Evolutionary conservation across 2,329 filamentous ascomycete genomes (phyloP).

Genomic region (Trichophyton equinum): DNA sequence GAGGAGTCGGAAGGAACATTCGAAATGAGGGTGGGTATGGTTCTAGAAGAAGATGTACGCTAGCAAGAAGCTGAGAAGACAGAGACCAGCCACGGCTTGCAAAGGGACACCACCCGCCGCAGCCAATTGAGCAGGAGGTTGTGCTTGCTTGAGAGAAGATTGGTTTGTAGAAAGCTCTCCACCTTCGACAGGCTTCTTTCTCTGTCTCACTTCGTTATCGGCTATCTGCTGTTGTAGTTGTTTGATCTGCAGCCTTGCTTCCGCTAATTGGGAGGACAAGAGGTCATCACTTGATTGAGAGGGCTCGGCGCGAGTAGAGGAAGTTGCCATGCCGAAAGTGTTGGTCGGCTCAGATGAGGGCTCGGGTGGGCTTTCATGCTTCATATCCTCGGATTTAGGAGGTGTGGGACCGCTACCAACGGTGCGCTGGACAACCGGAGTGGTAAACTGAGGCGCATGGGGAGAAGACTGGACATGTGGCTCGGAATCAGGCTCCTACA

Average conservation of each 20-base stretch:
- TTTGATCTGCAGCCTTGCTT: conserved; percentile 62
- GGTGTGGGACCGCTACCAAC: conserved; percentile 24
- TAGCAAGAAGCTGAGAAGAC: conserved; percentile 79
- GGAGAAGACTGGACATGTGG: conserved; percentile 46
- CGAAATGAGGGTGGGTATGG: background rate
- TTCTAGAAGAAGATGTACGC: conserved; percentile 89
- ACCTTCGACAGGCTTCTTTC: conserved; percentile 52
- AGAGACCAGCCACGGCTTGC: conserved; percentile 69
- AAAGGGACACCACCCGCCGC: conserved; percentile 68
- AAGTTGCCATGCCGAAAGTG: conserved; percentile 3
- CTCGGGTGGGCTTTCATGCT: conserved; percentile 11
- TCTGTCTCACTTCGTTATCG: conserved; percentile 64
- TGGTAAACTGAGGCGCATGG: conserved; percentile 34
- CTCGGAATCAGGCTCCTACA: conserved; percentile 29
- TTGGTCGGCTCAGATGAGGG: conserved; percentile 7
- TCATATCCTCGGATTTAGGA: conserved; percentile 18
- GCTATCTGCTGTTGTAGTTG: conserved; percentile 50
- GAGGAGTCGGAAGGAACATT: background rate
- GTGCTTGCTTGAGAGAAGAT: conserved; percentile 37
- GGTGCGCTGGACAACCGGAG: conserved; percentile 31
- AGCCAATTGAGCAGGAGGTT: conserved; percentile 40
- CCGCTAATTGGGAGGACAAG: conserved; percentile 57
- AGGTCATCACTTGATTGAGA: conserved; percentile 42
- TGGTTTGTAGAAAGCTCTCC: conserved; percentile 33
- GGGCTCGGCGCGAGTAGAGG: conserved; percentile 32